Conservation (phyloP, 2,329 filamentous ascomycete species). For the Fusarium tuaranense region DNA sequence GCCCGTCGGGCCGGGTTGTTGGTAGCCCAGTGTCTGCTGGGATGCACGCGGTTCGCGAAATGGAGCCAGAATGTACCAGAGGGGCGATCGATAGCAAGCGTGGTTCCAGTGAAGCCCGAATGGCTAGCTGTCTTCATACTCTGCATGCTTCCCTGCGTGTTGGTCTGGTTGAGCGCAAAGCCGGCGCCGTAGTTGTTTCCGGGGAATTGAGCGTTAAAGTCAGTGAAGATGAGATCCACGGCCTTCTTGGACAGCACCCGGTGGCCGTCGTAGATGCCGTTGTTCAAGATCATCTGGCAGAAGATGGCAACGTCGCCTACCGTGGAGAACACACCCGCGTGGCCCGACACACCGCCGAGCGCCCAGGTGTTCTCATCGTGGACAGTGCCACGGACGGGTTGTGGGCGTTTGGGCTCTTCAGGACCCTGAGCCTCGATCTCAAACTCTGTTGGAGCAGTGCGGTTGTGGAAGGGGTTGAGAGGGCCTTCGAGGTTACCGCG, state of each 20-base stretch:
- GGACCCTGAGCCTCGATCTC: constrained; percentile 38
- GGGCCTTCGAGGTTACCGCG: constrained; percentile 12
- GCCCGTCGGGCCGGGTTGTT: not conserved
- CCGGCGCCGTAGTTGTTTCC: constrained; percentile 45
- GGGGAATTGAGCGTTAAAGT: constrained; percentile 42
- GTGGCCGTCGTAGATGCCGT: not conserved
- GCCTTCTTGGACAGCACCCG: not conserved
- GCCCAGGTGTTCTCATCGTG: not conserved
- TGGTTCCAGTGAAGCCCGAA: constrained; percentile 42
- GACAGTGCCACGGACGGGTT: constrained; percentile 53
- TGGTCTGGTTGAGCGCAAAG: constrained; percentile 49
- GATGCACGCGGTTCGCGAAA: not conserved
- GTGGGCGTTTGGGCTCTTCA: constrained; percentile 48
- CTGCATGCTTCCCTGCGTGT: constrained; percentile 47
- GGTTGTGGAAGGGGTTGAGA: constrained; percentile 11
- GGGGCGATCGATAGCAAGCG: constrained; percentile 38
- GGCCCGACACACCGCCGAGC: not conserved
- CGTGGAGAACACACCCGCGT: not conserved
- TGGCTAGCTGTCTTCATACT: constrained; percentile 40
- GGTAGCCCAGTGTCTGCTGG: not conserved
- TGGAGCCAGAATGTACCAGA: not conserved
- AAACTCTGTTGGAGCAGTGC: constrained; percentile 8
- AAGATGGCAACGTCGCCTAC: not conserved
- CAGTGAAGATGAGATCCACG: not conserved
- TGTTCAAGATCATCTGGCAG: not conserved